Percentiles rank a stretch among this genome's conserved stretches.
Conservation (phyloP, 331 rosid species). For the Phaseolus coccineus region DNA sequence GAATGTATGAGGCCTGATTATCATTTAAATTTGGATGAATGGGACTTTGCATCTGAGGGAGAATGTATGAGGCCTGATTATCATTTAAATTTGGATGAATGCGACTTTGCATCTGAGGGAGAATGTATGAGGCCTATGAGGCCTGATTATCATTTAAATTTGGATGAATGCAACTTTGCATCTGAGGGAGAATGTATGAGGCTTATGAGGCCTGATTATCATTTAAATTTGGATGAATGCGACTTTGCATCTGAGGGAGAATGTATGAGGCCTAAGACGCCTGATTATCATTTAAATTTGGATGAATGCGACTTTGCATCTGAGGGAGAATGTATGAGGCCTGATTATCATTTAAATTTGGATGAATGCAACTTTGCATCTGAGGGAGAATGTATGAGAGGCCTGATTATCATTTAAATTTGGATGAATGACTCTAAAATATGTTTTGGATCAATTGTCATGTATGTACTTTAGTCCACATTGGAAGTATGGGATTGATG, state of each 20-base stretch:
- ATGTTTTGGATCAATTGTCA: not conserved
- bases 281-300: constrained; percentile 12
- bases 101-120: constrained; percentile 9
- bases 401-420: constrained; percentile 15
- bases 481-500: too few relatives aligned
- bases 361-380: not conserved
- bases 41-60: constrained; percentile 13
- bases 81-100: not conserved
- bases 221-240: not conserved
- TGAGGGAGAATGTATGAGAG: constrained; percentile 13
- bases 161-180: not conserved
- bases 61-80: constrained; percentile 9
- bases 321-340: constrained; percentile 14
- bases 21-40: not conserved
- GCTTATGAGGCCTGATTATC: not conserved
- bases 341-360: constrained; percentile 14
- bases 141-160: constrained; percentile 12
- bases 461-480: too few relatives aligned
- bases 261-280: not conserved
- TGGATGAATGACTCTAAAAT: not conserved
- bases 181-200: constrained; percentile 19
- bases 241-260: constrained; percentile 21
- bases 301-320: not conserved
- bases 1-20: constrained; percentile 9
- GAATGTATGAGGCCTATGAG: not conserved